Percentiles rank a stretch among this genome's conserved stretches.
Evolutionary conservation across 805 yeast species (phyloP).

Genomic region (Nakazawaea ambrosiae): DNA sequence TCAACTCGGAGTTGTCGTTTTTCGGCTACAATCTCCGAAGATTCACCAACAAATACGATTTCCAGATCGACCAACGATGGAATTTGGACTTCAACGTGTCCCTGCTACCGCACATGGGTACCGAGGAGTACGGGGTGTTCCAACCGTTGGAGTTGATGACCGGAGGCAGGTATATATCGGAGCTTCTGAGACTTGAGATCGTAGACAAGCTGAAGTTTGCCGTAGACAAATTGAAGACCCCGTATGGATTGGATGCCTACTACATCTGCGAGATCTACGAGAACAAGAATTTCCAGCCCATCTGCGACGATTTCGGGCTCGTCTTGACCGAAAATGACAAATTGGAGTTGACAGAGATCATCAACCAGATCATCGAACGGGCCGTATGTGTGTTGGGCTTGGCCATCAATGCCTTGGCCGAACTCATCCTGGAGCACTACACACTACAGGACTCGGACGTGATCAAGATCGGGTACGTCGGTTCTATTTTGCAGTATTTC

Average conservation of each 20-base stretch:
- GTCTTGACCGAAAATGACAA: conserved; percentile 10
- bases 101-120: conserved; percentile 22
- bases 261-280: conserved; percentile 33
- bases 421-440: conserved; percentile 20
- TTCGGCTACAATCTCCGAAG: conserved; percentile 36
- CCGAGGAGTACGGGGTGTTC: conserved; percentile 25
- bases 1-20: conserved; percentile 50
- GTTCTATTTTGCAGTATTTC: conserved; percentile 43
- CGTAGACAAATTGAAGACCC: neutral
- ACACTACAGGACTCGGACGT: conserved; percentile 8
- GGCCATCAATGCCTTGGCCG: conserved; percentile 30
- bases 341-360: conserved; percentile 15
- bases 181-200: conserved; percentile 37
- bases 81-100: conserved; percentile 8
- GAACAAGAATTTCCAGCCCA: conserved; percentile 19
- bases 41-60: conserved; percentile 32
- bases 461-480: conserved; percentile 40
- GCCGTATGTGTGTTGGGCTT: conserved; percentile 37
- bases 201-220: conserved; percentile 16
- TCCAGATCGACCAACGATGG: conserved; percentile 29
- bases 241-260: conserved; percentile 34
- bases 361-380: conserved; percentile 33
- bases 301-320: conserved; percentile 5
- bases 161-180: conserved; percentile 52
- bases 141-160: conserved; percentile 54